Evolutionary conservation across 768 basidiomycete species (phyloP).

Genomic region (Leccinum longicurvipes): DNA sequence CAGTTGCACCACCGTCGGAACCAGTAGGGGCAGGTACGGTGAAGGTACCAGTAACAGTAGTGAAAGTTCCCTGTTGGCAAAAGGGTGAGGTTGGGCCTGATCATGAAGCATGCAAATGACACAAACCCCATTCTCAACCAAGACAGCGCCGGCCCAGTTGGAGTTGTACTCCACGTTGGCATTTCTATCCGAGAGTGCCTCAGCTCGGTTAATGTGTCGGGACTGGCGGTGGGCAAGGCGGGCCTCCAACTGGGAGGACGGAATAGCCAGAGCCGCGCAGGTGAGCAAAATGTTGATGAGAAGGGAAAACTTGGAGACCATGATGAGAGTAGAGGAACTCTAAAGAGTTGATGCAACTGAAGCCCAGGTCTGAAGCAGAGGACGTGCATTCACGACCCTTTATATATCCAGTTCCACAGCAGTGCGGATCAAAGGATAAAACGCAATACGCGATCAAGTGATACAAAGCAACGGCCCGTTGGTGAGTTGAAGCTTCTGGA

Average conservation of each 20-base stretch:
- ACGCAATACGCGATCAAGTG: no score
- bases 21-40: constrained; percentile 6
- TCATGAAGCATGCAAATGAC: neutral
- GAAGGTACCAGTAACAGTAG: constrained; percentile 8
- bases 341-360: neutral
- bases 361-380: neutral
- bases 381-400: neutral
- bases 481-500: no score
- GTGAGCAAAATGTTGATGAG: constrained; percentile 18
- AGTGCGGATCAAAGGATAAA: neutral
- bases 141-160: constrained; percentile 22
- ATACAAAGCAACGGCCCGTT: no score
- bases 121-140: constrained; percentile 9
- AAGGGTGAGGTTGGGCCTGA: neutral
- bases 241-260: constrained; percentile 11
- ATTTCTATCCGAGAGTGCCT: neutral
- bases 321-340: neutral
- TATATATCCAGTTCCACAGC: constrained; percentile 16
- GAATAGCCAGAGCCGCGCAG: constrained; percentile 11
- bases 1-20: neutral
- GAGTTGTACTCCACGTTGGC: constrained; percentile 7
- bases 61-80: constrained; percentile 9
- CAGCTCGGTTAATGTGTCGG: constrained; percentile 2
- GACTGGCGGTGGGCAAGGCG: constrained; percentile 16
- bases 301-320: constrained; percentile 18